Evolutionary conservation across 768 basidiomycete species (phyloP).

Genomic region (Phaeotremella fagi): DNA sequence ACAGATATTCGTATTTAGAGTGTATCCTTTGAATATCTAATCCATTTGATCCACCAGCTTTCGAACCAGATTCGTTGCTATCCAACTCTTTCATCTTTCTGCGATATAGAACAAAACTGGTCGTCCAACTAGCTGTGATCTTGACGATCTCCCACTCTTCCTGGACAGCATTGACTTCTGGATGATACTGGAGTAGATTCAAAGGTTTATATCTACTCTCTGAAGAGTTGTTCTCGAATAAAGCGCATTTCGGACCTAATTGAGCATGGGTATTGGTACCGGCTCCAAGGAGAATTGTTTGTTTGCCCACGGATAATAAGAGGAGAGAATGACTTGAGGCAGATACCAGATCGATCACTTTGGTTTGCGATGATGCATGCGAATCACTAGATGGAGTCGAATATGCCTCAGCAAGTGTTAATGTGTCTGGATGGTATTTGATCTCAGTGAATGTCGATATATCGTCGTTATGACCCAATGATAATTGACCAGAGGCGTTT

Average conservation of each 20-base stretch:
- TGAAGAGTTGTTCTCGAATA: slow-evolving; percentile 52
- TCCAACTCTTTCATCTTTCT: not conserved
- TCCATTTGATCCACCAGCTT: not conserved
- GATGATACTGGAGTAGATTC: slow-evolving; percentile 6
- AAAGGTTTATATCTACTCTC: slow-evolving; percentile 42
- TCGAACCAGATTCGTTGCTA: not conserved
- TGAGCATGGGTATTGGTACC: slow-evolving; percentile 71
- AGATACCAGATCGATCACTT: slow-evolving; percentile 57
- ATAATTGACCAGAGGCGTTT: slow-evolving; percentile 39
- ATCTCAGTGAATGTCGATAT: slow-evolving; percentile 23
- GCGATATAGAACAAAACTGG: slow-evolving; percentile 66
- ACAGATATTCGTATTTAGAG: slow-evolving; percentile 41
- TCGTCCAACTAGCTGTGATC: slow-evolving; percentile 76
- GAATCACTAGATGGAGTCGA: not conserved
- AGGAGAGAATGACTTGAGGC: slow-evolving; percentile 78
- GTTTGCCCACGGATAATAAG: slow-evolving; percentile 48
- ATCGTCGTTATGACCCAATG: slow-evolving; percentile 32
- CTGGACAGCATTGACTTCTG: not conserved
- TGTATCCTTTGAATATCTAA: slow-evolving; percentile 27
- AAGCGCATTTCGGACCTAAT: slow-evolving; percentile 53
- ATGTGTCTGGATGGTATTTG: slow-evolving; percentile 21
- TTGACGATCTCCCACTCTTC: slow-evolving; percentile 51
- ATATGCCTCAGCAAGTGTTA: not conserved
- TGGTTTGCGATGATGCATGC: not conserved
- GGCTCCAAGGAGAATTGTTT: slow-evolving; percentile 60